Evolutionary conservation across 2,329 filamentous ascomycete genomes (phyloP).

Genomic region (Phialemoniopsis sp.): DNA sequence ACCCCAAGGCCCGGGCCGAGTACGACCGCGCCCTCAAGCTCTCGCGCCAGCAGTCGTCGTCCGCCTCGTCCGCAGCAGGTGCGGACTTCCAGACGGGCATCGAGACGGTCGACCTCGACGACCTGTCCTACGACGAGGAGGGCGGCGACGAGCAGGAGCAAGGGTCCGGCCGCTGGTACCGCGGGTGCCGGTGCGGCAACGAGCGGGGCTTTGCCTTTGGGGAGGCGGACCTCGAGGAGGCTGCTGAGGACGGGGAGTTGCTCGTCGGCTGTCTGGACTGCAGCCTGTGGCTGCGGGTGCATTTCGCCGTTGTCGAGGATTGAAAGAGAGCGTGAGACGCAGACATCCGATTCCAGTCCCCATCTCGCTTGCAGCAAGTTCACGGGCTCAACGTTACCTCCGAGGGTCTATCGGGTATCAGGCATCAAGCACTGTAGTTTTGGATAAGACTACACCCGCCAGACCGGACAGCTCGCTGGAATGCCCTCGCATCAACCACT

Average conservation of each 20-base stretch:
- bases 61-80: constrained; percentile 8
- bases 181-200: constrained; percentile 61
- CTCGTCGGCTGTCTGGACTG: constrained; percentile 64
- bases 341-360: no score
- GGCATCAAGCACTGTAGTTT: no score
- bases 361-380: no score
- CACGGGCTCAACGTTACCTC: no score
- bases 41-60: constrained; percentile 9
- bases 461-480: no score
- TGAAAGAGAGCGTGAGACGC: constrained; percentile 8
- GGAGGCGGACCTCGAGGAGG: constrained; percentile 57
- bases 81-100: constrained; percentile 52
- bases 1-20: constrained; percentile 38
- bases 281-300: constrained; percentile 61
- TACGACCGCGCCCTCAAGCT: constrained; percentile 50
- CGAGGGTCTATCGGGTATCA: no score
- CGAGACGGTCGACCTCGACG: constrained; percentile 62
- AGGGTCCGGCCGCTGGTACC: constrained; percentile 52
- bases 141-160: no score
- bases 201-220: constrained; percentile 53
- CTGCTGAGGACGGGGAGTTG: constrained; percentile 53
- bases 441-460: no score
- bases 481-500: no score
- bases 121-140: constrained; percentile 48
- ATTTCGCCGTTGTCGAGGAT: constrained; percentile 53